Conservation (phyloP, 768 basidiomycete species). For the Tricholoma flavovirens region DNA sequence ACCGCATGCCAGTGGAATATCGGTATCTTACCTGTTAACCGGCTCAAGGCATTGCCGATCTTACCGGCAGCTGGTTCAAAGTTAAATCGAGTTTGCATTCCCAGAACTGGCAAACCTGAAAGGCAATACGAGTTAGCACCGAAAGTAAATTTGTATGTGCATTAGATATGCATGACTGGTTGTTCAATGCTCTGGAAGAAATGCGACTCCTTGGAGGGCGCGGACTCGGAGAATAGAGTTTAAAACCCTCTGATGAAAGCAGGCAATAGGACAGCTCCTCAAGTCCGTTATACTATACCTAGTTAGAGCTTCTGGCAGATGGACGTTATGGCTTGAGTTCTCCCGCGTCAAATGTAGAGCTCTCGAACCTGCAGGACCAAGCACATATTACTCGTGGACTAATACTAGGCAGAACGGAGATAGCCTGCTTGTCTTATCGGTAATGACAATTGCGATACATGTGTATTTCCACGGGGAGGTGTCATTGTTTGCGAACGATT, state of each 20-base stretch:
- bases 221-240: background rate
- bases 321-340: background rate
- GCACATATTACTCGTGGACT: no score
- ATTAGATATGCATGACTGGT: background rate
- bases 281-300: background rate
- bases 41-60: background rate
- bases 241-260: background rate
- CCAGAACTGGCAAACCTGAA: background rate
- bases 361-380: background rate
- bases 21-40: background rate
- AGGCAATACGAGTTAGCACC: background rate
- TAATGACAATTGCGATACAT: background rate
- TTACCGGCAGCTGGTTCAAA: background rate
- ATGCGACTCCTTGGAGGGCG: background rate
- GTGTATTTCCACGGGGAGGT: background rate
- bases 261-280: background rate
- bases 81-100: no score
- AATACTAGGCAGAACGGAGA: background rate
- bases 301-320: background rate
- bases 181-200: background rate
- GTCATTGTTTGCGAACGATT: background rate
- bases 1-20: background rate
- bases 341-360: background rate
- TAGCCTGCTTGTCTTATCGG: background rate
- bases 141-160: background rate